Percentiles rank a stretch among this genome's conserved stretches.
Evolutionary conservation across 768 basidiomycete genomes (phyloP).

Genomic region (Boletus huronensis): DNA sequence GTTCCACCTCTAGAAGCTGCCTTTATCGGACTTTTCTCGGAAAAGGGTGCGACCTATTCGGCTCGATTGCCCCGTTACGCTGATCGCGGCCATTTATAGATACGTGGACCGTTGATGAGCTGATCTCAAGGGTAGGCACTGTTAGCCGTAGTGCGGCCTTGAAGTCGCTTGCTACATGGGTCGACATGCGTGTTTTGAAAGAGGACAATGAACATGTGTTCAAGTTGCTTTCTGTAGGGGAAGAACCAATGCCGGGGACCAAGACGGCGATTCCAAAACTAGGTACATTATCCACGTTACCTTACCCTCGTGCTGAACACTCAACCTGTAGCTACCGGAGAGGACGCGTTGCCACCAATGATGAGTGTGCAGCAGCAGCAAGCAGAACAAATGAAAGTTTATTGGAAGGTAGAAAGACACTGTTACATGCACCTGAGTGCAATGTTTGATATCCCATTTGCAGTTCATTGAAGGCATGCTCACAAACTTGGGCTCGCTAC

Average conservation of each 20-base stretch:
- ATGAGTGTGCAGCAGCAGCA: conserved; percentile 67
- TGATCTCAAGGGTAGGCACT: conserved; percentile 59
- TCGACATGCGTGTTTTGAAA: conserved; percentile 75
- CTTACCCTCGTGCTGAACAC: not conserved
- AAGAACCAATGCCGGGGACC: conserved; percentile 37
- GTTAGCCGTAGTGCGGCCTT: conserved; percentile 62
- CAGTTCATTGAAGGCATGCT: conserved; percentile 92
- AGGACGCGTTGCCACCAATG: conserved; percentile 48
- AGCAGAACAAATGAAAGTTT: conserved; percentile 81
- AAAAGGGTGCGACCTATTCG: conserved; percentile 45
- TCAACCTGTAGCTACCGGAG: conserved; percentile 28
- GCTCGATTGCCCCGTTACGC: not conserved
- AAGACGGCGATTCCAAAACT: conserved; percentile 20
- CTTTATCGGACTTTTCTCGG: conserved; percentile 80
- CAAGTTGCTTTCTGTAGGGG: conserved; percentile 59
- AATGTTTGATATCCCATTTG: conserved; percentile 1
- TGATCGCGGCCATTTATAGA: conserved; percentile 36
- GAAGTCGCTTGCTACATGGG: conserved; percentile 81
- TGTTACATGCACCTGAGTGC: not conserved
- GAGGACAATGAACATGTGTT: conserved; percentile 61
- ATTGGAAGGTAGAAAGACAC: conserved; percentile 66
- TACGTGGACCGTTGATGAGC: conserved; percentile 67
- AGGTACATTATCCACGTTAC: conserved; percentile 17
- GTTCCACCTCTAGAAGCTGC: conserved; percentile 90
- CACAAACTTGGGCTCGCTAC: conserved; percentile 74